Conservation (phyloP, 1,139 yeast genomes). For the Yamadazyma conglobata region DNA sequence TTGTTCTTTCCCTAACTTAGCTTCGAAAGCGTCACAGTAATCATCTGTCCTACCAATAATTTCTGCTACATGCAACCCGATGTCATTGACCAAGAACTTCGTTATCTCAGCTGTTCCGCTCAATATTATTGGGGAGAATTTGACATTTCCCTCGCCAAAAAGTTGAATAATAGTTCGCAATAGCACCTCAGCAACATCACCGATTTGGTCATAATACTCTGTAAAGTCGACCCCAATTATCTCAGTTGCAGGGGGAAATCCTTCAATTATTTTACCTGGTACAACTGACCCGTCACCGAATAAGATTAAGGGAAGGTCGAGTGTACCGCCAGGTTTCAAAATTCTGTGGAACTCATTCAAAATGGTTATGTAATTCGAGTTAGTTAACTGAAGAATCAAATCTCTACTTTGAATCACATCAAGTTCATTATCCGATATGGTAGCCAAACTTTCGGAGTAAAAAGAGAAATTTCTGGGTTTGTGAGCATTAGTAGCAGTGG, state of each 20-base stretch:
- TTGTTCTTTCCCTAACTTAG: conserved; percentile 14
- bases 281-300: conserved; percentile 20
- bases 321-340: conserved; percentile 32
- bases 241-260: conserved; percentile 18
- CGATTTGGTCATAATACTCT: conserved; percentile 22
- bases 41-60: conserved; percentile 32
- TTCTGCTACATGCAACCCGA: conserved; percentile 31
- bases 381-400: conserved; percentile 29
- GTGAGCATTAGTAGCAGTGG: conserved; percentile 17
- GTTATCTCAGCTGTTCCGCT: conserved; percentile 32
- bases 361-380: conserved; percentile 23
- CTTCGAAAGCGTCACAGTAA: conserved; percentile 23
- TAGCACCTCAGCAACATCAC: conserved; percentile 23
- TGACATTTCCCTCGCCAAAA: conserved; percentile 36
- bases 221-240: conserved; percentile 18
- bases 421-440: conserved; percentile 30
- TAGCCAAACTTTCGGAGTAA: conserved; percentile 26
- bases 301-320: conserved; percentile 32
- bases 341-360: conserved; percentile 35
- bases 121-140: conserved; percentile 28
- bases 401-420: conserved; percentile 39
- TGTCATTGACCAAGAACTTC: conserved; percentile 28
- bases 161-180: conserved; percentile 22
- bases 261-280: conserved; percentile 12
- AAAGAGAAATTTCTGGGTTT: conserved; percentile 39